These are phyloP conservation scores for Amphicarpaea edgeworthii DNA, from an alignment of 306 rosid genomes.

Conservation along the genomic window DNA sequence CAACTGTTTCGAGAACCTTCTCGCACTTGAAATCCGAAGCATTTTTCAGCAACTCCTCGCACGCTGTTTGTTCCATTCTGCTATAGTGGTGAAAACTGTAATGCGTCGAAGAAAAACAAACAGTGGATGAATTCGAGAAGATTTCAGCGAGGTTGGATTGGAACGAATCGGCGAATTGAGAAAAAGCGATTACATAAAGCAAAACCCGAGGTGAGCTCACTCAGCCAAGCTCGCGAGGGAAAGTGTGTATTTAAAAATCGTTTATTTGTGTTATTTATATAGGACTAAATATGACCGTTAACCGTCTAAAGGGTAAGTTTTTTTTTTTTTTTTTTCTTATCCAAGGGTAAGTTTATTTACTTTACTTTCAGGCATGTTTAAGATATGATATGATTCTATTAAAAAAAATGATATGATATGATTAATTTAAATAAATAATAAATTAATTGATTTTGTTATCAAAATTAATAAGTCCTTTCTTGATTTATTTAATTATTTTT, in stretches of 20 bases:
- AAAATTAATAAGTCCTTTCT: too few relatives aligned
- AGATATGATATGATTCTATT: too few relatives aligned
- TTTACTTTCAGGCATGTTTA: too few relatives aligned
- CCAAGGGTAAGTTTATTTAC: neutral
- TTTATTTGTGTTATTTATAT: neutral
- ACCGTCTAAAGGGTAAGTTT: neutral
- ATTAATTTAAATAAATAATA: too few relatives aligned
- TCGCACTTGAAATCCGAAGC: slow-evolving; percentile 27
- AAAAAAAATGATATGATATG: too few relatives aligned
- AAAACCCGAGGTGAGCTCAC: slow-evolving; percentile 30
- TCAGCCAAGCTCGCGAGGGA: slow-evolving; percentile 41
- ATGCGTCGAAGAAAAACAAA: neutral
- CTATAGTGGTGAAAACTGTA: slow-evolving; percentile 7
- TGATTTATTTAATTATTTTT: too few relatives aligned
- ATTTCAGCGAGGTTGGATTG: neutral
- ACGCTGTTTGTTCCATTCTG: slow-evolving; percentile 51
- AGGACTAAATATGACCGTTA: neutral
- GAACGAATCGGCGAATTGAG: slow-evolving; percentile 20
- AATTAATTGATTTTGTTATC: too few relatives aligned
- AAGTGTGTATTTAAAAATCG: slow-evolving; percentile 19
- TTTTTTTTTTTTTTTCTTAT: too few relatives aligned
- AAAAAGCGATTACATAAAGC: slow-evolving; percentile 17
- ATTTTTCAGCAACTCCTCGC: slow-evolving; percentile 28
- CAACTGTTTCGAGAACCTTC: slow-evolving; percentile 42
- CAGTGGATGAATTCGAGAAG: slow-evolving; percentile 9